Base-by-base conservation (phyloP, 2,329 filamentous ascomycete species). In the Akanthomyces uredinophilus region DNA sequence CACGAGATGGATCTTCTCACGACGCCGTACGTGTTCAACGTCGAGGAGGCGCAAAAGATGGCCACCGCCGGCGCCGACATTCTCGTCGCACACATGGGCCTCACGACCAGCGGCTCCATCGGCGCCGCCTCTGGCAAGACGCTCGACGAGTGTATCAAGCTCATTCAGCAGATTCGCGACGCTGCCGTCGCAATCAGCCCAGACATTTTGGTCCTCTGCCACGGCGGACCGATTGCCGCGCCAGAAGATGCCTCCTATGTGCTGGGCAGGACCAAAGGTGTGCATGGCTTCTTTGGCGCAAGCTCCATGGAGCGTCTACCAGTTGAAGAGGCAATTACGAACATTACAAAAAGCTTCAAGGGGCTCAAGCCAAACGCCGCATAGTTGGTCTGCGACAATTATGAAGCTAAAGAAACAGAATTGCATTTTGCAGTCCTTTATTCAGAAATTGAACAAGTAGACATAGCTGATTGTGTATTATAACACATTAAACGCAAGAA, bases 241-340 rank as follows among this genome's bases (percentile, higher is more conserved):
- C 85, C 86, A 0, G 75, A 83, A 52, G 86, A 90, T 70, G 87
- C 87, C 0, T 76, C 82, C 65, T 88, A 84, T 69, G 81, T 90
- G 11, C 76, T 90, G 35, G 77, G 77, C 24, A 75, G 81, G 66
- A 87, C 85, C 1, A 80, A 78, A 44, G 87, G 87, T 0, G 76
- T 90, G n/a, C 86, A 90, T 73, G 87, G 88, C 0, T 90, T 91
- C 71, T 90, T 86, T 67, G 88, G 87, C 0, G 88, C 87, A 13
- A 89, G 86, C 64, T 85, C 83, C 60, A 88, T 90, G 83, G 87
- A 90, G 72, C 76, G 87, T 49, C 72, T 90, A 64, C 87, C 87
- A 0, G 87, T 90, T 13, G 87, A 90, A 69, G 75, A 81, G 63
- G 87, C 87, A 0, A 88, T 90, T 61, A 83, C 75, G 10, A 68